Percentiles rank a stretch among this genome's conserved stretches.
phyloP scores from a whole-genome alignment of 2,329 filamentous ascomycete species.

The Catunica adiposa region DNA sequence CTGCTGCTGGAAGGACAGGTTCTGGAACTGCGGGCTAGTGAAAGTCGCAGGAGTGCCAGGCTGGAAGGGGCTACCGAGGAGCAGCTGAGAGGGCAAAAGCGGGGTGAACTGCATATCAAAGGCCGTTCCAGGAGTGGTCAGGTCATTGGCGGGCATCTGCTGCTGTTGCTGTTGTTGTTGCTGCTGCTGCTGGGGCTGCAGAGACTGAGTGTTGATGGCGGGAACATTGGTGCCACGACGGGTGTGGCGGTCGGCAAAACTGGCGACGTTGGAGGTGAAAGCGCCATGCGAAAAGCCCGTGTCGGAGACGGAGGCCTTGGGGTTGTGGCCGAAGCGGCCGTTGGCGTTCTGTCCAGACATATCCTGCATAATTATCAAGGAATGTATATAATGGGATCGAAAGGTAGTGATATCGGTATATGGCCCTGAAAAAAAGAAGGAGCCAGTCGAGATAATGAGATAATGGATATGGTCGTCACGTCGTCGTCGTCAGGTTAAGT shows the following conservation, averaged over 20 bases:
- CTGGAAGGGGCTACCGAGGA: constrained; percentile 93
- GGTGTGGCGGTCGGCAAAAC: constrained; percentile 74
- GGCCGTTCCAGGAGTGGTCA: constrained; percentile 72
- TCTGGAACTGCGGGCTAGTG: constrained; percentile 81
- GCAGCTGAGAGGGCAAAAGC: constrained; percentile 79
- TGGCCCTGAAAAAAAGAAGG: neutral
- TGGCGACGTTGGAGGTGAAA: constrained; percentile 70
- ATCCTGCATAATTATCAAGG: constrained; percentile 74
- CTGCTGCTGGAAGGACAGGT: constrained; percentile 58
- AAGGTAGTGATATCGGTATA: neutral
- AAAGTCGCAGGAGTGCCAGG: constrained; percentile 84
- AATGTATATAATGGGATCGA: neutral
- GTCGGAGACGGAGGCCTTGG: constrained; percentile 68
- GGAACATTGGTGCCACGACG: constrained; percentile 71
- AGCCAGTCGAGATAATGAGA: neutral
- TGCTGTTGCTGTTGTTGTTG: constrained; percentile 15
- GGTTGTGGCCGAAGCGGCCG: constrained; percentile 54
- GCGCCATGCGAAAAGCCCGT: constrained; percentile 88
- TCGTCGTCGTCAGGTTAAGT: neutral
- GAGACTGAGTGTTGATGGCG: constrained; percentile 72
- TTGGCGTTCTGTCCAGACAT: constrained; percentile 48
- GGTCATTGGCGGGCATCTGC: constrained; percentile 42
- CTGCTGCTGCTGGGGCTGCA: constrained; percentile 26
- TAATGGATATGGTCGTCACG: neutral
- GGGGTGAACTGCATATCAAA: constrained; percentile 99